Conservation (phyloP, 495 filamentous ascomycete genomes). For the Aspergillus hancockii region DNA sequence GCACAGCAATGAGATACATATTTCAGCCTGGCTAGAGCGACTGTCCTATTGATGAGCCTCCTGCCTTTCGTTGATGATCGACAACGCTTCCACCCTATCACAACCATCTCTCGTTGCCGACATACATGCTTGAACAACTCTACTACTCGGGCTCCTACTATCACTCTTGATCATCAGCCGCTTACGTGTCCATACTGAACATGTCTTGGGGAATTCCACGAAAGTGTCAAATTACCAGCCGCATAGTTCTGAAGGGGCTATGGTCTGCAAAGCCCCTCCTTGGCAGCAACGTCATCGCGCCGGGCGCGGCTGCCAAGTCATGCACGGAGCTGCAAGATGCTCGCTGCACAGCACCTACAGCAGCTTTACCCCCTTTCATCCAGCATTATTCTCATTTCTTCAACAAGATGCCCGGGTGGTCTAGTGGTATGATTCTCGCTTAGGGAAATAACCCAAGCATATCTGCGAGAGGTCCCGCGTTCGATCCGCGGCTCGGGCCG, state of each 20-base stretch:
- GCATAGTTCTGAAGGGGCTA: conserved; percentile 2
- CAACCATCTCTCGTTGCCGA: not conserved
- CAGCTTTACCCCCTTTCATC: not conserved
- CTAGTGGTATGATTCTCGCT: conserved; percentile 44
- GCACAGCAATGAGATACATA: conserved; percentile 57
- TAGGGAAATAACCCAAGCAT: conserved; percentile 31
- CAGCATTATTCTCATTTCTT: not conserved
- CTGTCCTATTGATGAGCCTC: conserved; percentile 41
- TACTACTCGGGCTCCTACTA: not conserved
- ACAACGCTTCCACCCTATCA: not conserved
- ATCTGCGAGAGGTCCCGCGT: conserved; percentile 46
- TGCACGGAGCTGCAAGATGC: conserved; percentile 4
- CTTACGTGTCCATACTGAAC: not conserved
- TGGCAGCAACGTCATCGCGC: conserved; percentile 30
- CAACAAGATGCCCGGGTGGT: conserved; percentile 21
- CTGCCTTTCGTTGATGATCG: not conserved
- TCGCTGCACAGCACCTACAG: not conserved
- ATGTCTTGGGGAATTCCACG: not conserved
- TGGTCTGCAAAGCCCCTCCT: conserved; percentile 17
- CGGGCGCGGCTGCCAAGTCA: conserved; percentile 20
- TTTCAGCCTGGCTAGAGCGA: conserved; percentile 70
- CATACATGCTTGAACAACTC: not conserved
- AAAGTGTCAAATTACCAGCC: not conserved
- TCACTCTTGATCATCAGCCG: not conserved
- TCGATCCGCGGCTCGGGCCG: conserved; percentile 44